A percentile compares a stretch with the other conserved stretches of the same genome.
Conservation (phyloP, 1,139 yeast genomes). For the Kurtzmaniella quercitrusa region DNA sequence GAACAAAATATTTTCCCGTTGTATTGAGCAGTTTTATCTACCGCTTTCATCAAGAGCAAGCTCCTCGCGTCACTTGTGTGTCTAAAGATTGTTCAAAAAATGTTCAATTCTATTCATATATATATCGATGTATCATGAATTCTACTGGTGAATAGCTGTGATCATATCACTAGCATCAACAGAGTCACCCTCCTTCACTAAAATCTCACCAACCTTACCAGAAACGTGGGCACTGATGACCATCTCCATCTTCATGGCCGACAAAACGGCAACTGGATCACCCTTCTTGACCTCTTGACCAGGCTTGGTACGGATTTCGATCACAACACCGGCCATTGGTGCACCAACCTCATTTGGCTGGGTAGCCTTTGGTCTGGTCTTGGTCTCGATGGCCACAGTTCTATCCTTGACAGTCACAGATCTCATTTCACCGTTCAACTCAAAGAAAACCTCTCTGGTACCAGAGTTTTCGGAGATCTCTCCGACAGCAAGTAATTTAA, state of each 20-base stretch:
- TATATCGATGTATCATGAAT: not conserved
- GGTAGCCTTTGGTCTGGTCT: constrained; percentile 88
- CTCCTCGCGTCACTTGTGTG: too few species aligned
- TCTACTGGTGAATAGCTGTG: constrained; percentile 30
- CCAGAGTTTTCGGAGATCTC: constrained; percentile 85
- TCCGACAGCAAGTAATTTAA: constrained; percentile 90
- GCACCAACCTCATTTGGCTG: constrained; percentile 95
- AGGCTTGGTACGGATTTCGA: constrained; percentile 85
- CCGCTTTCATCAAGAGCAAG: too few species aligned
- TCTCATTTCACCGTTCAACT: constrained; percentile 97
- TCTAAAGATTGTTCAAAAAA: too few species aligned
- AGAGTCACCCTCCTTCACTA: constrained; percentile 86
- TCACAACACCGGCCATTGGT: constrained; percentile 99
- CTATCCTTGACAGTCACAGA: constrained; percentile 90
- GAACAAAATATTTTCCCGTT: too few species aligned
- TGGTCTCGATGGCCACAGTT: constrained; percentile 76
- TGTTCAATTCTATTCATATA: not conserved
- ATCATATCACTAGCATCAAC: constrained; percentile 91
- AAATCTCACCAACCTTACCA: constrained; percentile 75
- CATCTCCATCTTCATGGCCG: constrained; percentile 99
- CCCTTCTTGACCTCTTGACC: constrained; percentile 94
- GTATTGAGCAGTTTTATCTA: too few species aligned
- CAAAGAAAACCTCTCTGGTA: constrained; percentile 93
- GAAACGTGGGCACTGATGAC: constrained; percentile 88
- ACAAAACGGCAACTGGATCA: constrained; percentile 87